Conservation (phyloP, 352 stramenopile species). For the Phytopythium kandeliae region DNA sequence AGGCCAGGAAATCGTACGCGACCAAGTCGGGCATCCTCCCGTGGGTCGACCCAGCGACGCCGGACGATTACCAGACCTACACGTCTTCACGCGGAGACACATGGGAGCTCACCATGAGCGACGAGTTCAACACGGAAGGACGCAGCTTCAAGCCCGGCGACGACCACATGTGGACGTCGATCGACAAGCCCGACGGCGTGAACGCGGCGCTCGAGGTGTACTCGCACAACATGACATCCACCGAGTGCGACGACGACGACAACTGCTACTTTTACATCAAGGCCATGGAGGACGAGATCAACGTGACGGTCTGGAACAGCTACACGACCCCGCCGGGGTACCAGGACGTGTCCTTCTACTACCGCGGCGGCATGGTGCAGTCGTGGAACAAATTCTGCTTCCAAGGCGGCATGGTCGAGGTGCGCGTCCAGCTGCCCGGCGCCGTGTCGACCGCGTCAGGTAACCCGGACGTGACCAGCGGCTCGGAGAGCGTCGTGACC, state of each 20-base stretch:
- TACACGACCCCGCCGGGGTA: constrained; percentile 31
- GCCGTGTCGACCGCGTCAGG: constrained; percentile 35
- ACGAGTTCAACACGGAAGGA: constrained; percentile 55
- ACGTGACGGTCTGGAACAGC: constrained; percentile 55
- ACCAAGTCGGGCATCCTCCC: constrained; percentile 27
- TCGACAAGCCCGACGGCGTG: constrained; percentile 50
- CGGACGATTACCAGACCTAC: constrained; percentile 20
- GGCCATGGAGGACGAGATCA: constrained; percentile 13
- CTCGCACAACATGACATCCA: constrained; percentile 71
- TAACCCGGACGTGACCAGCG: constrained; percentile 24
- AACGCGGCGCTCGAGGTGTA: constrained; percentile 90
- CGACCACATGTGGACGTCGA: constrained; percentile 89
- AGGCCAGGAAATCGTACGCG: no score
- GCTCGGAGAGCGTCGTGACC: no score
- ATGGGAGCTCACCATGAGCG: constrained; percentile 65
- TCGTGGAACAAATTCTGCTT: constrained; percentile 94
- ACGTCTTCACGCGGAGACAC: constrained; percentile 36
- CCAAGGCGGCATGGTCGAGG: constrained; percentile 89
- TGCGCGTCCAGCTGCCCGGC: constrained; percentile 81
- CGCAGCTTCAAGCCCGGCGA: constrained; percentile 76
- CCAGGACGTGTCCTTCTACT: constrained; percentile 25
- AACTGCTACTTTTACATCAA: constrained; percentile 43
- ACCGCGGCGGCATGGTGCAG: constrained; percentile 82
- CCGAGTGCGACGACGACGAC: constrained; percentile 32
- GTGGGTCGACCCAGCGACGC: constrained; percentile 36